phyloP scores from a whole-genome alignment of 176 grass and related monocot species.

The Urochloa ruziziensis region DNA sequence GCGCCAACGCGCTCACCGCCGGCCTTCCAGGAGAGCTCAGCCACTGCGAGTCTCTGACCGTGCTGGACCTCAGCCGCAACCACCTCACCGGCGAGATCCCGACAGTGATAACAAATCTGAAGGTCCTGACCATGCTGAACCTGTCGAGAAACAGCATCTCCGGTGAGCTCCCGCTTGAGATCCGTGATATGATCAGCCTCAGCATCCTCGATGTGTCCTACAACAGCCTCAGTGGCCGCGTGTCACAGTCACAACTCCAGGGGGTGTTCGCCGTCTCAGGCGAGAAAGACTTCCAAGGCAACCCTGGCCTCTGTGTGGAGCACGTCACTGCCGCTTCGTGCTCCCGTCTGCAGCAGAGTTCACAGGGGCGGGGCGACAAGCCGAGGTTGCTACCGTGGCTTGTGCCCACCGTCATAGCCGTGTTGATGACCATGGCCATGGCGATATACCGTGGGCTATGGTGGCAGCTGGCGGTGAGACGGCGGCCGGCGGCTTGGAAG shows the following conservation, averaged over 20 bases:
- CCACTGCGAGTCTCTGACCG: constrained; percentile 40
- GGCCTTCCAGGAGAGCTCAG: constrained; percentile 44
- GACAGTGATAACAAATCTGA: constrained; percentile 37
- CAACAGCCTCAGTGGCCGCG: constrained; percentile 47
- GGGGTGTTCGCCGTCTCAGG: constrained; percentile 48
- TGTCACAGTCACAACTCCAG: constrained; percentile 18
- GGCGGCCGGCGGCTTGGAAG: constrained; percentile 53
- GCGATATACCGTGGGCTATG: neutral
- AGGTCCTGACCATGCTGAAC: constrained; percentile 65
- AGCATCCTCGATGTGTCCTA: constrained; percentile 69
- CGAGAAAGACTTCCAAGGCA: constrained; percentile 40
- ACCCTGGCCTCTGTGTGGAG: constrained; percentile 49
- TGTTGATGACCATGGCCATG: neutral
- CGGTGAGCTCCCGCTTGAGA: constrained; percentile 48
- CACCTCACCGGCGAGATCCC: constrained; percentile 60
- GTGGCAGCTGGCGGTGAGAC: constrained; percentile 17
- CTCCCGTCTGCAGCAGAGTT: neutral
- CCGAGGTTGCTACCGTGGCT: constrained; percentile 37
- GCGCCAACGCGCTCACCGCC: constrained; percentile 57
- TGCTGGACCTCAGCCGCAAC: constrained; percentile 74
- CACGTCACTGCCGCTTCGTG: constrained; percentile 6
- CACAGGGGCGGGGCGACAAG: neutral
- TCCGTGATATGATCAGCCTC: constrained; percentile 70
- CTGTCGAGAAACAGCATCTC: constrained; percentile 60
- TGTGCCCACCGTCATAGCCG: neutral